Percentiles rank a stretch among this genome's conserved stretches.
Evolutionary conservation across 1,284 basidiomycete genomes (phyloP).

Genomic region (Wolfiporia cocos): DNA sequence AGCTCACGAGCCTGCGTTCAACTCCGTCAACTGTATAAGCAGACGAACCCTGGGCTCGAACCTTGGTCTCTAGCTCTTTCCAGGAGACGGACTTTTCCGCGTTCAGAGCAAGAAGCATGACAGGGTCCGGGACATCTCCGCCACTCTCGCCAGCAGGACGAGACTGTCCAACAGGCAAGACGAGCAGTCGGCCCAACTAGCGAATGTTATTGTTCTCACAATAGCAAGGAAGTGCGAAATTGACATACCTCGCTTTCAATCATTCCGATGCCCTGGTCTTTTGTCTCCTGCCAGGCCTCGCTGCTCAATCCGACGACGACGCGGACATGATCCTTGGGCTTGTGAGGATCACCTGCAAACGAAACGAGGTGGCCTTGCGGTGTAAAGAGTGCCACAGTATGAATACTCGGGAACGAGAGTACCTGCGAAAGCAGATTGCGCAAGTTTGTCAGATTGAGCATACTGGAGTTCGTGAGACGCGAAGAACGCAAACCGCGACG

Average conservation of each 20-base stretch:
- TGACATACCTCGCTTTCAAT: constrained; percentile 62
- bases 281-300: constrained; percentile 71
- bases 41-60: too few species aligned
- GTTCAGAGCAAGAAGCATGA: constrained; percentile 67
- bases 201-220: background rate
- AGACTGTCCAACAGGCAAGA: constrained; percentile 45
- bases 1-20: constrained; percentile 56
- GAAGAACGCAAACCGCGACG: background rate
- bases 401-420: constrained; percentile 44
- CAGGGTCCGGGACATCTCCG: constrained; percentile 30
- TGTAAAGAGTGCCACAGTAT: constrained; percentile 58
- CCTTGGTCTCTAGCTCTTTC: constrained; percentile 59
- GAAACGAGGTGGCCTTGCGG: constrained; percentile 59
- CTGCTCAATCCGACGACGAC: constrained; percentile 63
- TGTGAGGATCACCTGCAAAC: constrained; percentile 40
- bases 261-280: constrained; percentile 54
- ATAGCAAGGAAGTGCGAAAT: constrained; percentile 3
- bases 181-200: constrained; percentile 64
- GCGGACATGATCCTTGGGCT: constrained; percentile 65
- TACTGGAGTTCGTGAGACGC: constrained; percentile 17
- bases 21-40: too few species aligned
- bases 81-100: constrained; percentile 52
- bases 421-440: constrained; percentile 53
- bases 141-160: constrained; percentile 9
- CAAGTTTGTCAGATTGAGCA: constrained; percentile 58